Evolutionary conservation across 768 basidiomycete species (phyloP).

Genomic region (Thelephora aurantiotincta): DNA sequence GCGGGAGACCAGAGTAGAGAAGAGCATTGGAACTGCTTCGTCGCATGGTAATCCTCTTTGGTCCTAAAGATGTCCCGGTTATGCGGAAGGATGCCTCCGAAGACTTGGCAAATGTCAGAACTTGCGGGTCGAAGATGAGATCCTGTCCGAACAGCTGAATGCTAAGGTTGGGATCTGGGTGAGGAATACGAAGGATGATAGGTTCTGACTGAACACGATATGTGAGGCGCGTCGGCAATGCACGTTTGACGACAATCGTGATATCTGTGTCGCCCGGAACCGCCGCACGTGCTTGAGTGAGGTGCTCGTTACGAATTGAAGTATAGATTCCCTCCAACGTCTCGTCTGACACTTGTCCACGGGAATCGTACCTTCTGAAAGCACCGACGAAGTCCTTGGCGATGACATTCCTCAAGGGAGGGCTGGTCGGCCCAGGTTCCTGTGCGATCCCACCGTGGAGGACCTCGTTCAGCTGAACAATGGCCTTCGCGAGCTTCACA

Average conservation of each 20-base stretch:
- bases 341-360: constrained; percentile 58
- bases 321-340: constrained; percentile 65
- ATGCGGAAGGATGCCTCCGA: constrained; percentile 83
- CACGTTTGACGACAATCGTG: constrained; percentile 54
- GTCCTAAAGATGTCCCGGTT: constrained; percentile 73
- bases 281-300: constrained; percentile 51
- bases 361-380: constrained; percentile 67
- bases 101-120: constrained; percentile 65
- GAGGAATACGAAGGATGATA: constrained; percentile 75
- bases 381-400: constrained; percentile 72
- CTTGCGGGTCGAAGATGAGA: constrained; percentile 75
- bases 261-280: constrained; percentile 30
- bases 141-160: constrained; percentile 84
- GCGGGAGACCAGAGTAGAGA: constrained; percentile 67
- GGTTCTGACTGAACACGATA: constrained; percentile 83
- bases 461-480: constrained; percentile 81
- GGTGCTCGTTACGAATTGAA: constrained; percentile 57
- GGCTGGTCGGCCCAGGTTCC: constrained; percentile 39
- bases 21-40: constrained; percentile 75
- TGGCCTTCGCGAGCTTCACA: constrained; percentile 59
- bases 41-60: constrained; percentile 71
- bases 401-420: constrained; percentile 45
- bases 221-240: constrained; percentile 66
- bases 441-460: constrained; percentile 64
- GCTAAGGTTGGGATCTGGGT: constrained; percentile 66